A percentile compares a stretch with the other conserved stretches of the same genome.
phyloP scores from a whole-genome alignment of 257 asterid species.

The Solanum appendiculatum region DNA sequence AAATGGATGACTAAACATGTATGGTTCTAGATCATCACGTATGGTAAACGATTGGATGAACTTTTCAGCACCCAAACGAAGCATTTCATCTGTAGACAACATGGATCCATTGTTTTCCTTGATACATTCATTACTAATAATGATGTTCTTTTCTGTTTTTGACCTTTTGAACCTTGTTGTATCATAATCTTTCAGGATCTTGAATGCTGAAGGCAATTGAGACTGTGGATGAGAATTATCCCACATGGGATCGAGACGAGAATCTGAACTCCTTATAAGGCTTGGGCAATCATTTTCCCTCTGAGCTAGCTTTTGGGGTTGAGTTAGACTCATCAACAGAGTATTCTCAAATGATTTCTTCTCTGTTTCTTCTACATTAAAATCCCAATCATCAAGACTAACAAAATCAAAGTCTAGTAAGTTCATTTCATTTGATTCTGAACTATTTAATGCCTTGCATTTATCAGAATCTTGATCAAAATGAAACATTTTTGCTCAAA shows the following conservation, averaged over 20 bases:
- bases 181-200: constrained; percentile 34
- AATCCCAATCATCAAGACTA: constrained; percentile 1
- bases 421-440: neutral
- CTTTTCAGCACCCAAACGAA: constrained; percentile 40
- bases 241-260: neutral
- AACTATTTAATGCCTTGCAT: neutral
- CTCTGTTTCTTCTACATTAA: constrained; percentile 7
- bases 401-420: neutral
- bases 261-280: neutral
- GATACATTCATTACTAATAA: neutral
- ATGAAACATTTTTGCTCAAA: neutral
- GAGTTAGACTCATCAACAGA: neutral
- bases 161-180: constrained; percentile 30
- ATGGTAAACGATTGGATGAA: constrained; percentile 28
- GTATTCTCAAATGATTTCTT: neutral
- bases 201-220: constrained; percentile 16
- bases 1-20: constrained; percentile 16
- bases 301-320: neutral
- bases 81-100: constrained; percentile 21
- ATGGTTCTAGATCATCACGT: constrained; percentile 4
- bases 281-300: neutral
- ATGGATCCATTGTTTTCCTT: neutral
- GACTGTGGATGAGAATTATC: neutral
- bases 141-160: neutral
- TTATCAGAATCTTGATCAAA: neutral